A percentile compares a stretch with the other conserved stretches of the same genome.
These are phyloP conservation scores for Tilletia indica DNA, from an alignment of 1,284 basidiomycete species.

Conservation along the genomic window DNA sequence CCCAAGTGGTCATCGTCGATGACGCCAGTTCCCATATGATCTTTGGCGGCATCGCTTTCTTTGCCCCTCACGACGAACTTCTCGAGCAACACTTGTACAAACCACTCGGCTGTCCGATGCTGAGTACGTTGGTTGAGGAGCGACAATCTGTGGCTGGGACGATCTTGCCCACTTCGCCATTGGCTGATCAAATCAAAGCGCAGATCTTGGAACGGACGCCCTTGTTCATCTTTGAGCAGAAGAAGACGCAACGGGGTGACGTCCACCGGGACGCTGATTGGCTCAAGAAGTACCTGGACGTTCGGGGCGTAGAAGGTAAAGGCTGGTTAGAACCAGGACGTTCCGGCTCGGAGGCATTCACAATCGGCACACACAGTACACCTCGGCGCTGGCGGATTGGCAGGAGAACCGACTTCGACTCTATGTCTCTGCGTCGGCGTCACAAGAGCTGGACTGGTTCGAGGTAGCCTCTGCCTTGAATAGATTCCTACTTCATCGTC, in stretches of 20 bases:
- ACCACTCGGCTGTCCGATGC: slow-evolving; percentile 64
- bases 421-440: neutral
- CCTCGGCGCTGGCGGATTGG: slow-evolving; percentile 41
- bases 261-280: slow-evolving; percentile 69
- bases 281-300: slow-evolving; percentile 71
- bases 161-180: slow-evolving; percentile 44
- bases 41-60: slow-evolving; percentile 60
- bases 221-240: slow-evolving; percentile 86
- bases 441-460: slow-evolving; percentile 78
- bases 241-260: slow-evolving; percentile 64
- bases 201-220: slow-evolving; percentile 82
- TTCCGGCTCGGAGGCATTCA: slow-evolving; percentile 36
- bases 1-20: slow-evolving; percentile 53
- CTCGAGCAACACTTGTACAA: slow-evolving; percentile 62
- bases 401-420: neutral
- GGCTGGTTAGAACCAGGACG: slow-evolving; percentile 45
- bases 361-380: slow-evolving; percentile 45
- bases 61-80: slow-evolving; percentile 85
- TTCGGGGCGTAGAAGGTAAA: slow-evolving; percentile 49
- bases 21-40: slow-evolving; percentile 55
- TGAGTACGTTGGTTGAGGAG: slow-evolving; percentile 73
- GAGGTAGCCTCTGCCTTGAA: slow-evolving; percentile 61
- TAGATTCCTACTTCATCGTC: slow-evolving; percentile 48
- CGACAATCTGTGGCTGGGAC: slow-evolving; percentile 66
- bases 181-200: slow-evolving; percentile 40